Conservation (phyloP, 352 stramenopile species). For the Pythium volutum region DNA sequence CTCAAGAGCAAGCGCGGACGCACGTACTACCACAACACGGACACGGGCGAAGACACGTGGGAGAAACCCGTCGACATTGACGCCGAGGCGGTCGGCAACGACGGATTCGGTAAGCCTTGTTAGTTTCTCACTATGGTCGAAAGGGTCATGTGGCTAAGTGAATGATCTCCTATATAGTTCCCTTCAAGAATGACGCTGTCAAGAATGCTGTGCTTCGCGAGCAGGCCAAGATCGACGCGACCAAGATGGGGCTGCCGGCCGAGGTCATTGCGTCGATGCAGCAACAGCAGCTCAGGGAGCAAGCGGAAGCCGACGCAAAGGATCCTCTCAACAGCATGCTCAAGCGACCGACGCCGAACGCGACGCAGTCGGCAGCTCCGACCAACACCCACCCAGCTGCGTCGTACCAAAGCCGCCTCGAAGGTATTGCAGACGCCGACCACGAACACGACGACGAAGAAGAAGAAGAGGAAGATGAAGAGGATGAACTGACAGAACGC, state of each 20-base stretch:
- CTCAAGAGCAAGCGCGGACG: slow-evolving; percentile 58
- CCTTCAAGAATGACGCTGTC: slow-evolving; percentile 80
- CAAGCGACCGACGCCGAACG: slow-evolving; percentile 15
- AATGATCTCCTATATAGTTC: slow-evolving; percentile 48
- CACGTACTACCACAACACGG: slow-evolving; percentile 85
- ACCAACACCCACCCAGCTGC: not conserved
- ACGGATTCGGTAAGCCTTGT: slow-evolving; percentile 49
- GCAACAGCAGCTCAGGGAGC: slow-evolving; percentile 28
- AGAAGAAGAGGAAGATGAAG: slow-evolving; percentile 2
- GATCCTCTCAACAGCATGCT: slow-evolving; percentile 26
- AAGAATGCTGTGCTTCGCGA: slow-evolving; percentile 77
- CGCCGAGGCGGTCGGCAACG: slow-evolving; percentile 45
- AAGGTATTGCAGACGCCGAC: not conserved
- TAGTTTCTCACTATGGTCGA: too few species aligned
- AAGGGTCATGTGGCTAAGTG: too few species aligned
- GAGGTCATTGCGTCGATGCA: slow-evolving; percentile 51
- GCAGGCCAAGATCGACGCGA: slow-evolving; percentile 71
- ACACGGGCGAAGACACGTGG: slow-evolving; percentile 79
- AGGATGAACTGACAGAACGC: not conserved
- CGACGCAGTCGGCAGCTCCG: not conserved
- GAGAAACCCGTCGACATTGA: slow-evolving; percentile 66
- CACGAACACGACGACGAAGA: slow-evolving; percentile 3
- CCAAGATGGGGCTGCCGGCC: slow-evolving; percentile 60
- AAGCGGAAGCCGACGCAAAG: slow-evolving; percentile 20
- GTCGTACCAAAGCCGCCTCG: not conserved